Evolutionary conservation across 495 filamentous ascomycete species (phyloP), one percentile per base, ranked within the genome.

Genomic region (Bombardia bombarda): DNA sequence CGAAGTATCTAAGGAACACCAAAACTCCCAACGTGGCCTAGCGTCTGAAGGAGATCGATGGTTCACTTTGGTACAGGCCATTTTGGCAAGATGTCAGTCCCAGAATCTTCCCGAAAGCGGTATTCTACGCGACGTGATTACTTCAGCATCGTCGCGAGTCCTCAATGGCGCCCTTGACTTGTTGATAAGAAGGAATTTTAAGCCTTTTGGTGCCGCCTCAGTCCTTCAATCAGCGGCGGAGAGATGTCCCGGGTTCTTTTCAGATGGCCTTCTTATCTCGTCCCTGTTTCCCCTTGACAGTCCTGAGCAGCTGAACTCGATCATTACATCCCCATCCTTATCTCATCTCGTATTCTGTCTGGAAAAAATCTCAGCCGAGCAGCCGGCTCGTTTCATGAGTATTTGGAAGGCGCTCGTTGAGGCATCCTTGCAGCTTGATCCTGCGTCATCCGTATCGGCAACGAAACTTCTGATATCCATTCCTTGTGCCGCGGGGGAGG

Each of bases 181-280:
- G 8, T 53, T 72, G 3, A 43, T 47, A 31, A 64, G 64, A 20
- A 69, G 84, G 36, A 85, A 89, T 48, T 87, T 86, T 33, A 92
- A 92, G 53, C 84, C 87, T 0, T 94, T 86, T 51, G 86, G 83
- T 12, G 83, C 83, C 12, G 85, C 88, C 16, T 75, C 74, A 4
- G 69, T 79, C 3, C 54, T 92, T 3, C 57, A 65, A 39, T 65
- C 67, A 0, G 70, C 65, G 9, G 57, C 69, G 19, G 53, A 58
- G 20, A 50, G 58, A 16, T 56, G 55, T 6, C 60, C 38, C 40
- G 51, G 9, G 28, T 46, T 43, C 32, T 69, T 19, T 57, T 17
- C 38, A 5, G 32, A 49, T 7, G 34, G 38, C 6, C 16, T 46
- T 7, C 20, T 57, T 6, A 17, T 53, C 3, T 32, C 36, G 0